Evolutionary conservation across 148 eudicot genomes (phyloP).

Genomic region (Polygonum aviculare): DNA sequence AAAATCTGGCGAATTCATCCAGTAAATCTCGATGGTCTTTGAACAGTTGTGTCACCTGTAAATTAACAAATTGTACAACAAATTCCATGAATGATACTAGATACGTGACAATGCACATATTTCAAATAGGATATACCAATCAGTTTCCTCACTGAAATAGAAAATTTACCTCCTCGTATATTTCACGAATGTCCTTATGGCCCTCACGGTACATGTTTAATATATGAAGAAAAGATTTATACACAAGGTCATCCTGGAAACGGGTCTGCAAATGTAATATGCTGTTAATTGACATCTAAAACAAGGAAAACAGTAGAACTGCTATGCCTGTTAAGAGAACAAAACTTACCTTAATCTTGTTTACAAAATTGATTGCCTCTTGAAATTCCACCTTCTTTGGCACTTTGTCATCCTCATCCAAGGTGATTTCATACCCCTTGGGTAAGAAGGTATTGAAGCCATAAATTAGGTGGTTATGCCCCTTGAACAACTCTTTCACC

Average conservation of each 20-base stretch:
- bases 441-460: conserved; percentile 99
- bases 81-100: not conserved
- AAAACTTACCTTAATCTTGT: conserved; percentile 80
- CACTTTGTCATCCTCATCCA: conserved; percentile 66
- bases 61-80: not conserved
- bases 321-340: not conserved
- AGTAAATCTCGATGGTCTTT: conserved; percentile 77
- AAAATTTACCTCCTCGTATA: conserved; percentile 76
- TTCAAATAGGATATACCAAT: not conserved
- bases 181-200: conserved; percentile 79
- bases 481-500: conserved; percentile 90
- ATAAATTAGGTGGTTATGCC: conserved; percentile 77
- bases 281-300: not conserved
- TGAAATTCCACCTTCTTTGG: conserved; percentile 92
- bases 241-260: conserved; percentile 89
- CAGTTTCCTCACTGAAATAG: not conserved
- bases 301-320: not conserved
- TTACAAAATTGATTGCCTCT: conserved; percentile 91
- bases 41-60: conserved; percentile 77
- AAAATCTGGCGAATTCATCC: conserved; percentile 88
- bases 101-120: not conserved
- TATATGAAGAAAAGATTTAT: conserved; percentile 87
- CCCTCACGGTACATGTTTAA: conserved; percentile 92
- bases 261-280: conserved; percentile 50
- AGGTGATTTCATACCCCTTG: conserved; percentile 87